Evolutionary conservation across 345 rosid genomes (phyloP).

Genomic region (Aquilaria sinensis): DNA sequence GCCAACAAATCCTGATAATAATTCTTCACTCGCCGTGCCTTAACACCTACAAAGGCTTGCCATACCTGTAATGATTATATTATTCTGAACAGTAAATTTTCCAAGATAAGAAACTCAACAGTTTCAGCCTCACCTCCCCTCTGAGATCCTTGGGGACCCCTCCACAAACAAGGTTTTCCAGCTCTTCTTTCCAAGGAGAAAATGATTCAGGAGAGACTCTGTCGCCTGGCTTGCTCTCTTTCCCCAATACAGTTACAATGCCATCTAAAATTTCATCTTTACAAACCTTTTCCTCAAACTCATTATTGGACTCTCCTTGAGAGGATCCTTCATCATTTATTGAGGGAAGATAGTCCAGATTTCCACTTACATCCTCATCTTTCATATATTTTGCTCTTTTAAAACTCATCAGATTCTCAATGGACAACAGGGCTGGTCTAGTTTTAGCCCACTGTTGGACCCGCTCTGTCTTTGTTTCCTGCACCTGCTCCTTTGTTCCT

Average conservation of each 20-base stretch:
- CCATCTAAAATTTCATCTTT: constrained; percentile 25
- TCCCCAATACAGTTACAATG: constrained; percentile 9
- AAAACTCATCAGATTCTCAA: constrained; percentile 60
- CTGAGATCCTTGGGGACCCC: constrained; percentile 87
- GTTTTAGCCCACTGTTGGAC: constrained; percentile 49
- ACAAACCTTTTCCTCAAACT: constrained; percentile 20
- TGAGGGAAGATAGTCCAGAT: constrained; percentile 28
- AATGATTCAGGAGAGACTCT: constrained; percentile 29
- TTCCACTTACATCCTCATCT: constrained; percentile 16
- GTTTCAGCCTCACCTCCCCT: constrained; percentile 54
- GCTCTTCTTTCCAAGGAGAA: constrained; percentile 69
- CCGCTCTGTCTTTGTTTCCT: constrained; percentile 25
- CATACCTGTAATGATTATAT: constrained; percentile 49
- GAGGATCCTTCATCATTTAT: constrained; percentile 21
- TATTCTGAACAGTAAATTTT: not conserved
- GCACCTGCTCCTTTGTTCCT: constrained; percentile 22
- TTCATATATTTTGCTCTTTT: constrained; percentile 32
- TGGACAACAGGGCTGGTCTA: constrained; percentile 50
- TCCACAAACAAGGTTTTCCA: constrained; percentile 73
- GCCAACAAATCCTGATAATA: constrained; percentile 70
- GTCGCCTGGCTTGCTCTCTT: constrained; percentile 14
- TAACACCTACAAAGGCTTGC: constrained; percentile 92
- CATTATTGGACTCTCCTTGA: constrained; percentile 28
- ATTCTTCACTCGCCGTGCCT: constrained; percentile 65
- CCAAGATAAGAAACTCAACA: constrained; percentile 9